Conservation (phyloP, 2,329 filamentous ascomycete genomes). For the Cladosporium sp. region DNA sequence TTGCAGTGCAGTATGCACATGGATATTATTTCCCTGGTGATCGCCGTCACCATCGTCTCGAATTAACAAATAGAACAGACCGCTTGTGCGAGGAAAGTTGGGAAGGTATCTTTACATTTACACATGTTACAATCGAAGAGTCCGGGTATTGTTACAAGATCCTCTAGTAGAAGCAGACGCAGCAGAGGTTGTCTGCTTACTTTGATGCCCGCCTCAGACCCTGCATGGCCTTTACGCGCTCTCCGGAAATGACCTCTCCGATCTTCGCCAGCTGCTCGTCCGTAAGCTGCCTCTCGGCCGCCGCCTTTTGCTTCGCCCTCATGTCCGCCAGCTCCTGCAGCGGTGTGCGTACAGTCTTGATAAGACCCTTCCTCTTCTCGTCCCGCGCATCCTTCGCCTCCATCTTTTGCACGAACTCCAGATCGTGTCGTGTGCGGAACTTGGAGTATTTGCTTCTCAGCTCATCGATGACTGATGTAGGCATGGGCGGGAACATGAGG, state of each 20-base stretch:
- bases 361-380: slow-evolving; percentile 44
- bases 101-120: slow-evolving; percentile 16
- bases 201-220: background rate
- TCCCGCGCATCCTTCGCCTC: slow-evolving; percentile 57
- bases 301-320: slow-evolving; percentile 67
- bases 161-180: background rate
- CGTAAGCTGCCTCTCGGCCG: slow-evolving; percentile 82
- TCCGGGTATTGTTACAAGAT: slow-evolving; percentile 12
- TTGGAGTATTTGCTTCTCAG: slow-evolving; percentile 78
- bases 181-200: background rate
- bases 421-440: slow-evolving; percentile 78
- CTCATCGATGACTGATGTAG: slow-evolving; percentile 76
- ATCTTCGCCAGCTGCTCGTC: slow-evolving; percentile 80
- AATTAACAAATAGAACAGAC: background rate
- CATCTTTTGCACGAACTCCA: slow-evolving; percentile 68
- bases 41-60: background rate
- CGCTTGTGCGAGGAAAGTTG: background rate
- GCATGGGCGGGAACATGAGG: slow-evolving; percentile 75
- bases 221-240: slow-evolving; percentile 17
- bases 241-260: slow-evolving; percentile 42
- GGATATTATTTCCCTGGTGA: too few relatives aligned
- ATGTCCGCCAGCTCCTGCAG: slow-evolving; percentile 44
- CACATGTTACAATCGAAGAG: slow-evolving; percentile 11
- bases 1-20: background rate
- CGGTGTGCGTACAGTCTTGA: slow-evolving; percentile 48